These are phyloP conservation scores for Trichophyton schoenleinii DNA, from an alignment of 2,329 filamentous ascomycete species.

Conservation along the genomic window DNA sequence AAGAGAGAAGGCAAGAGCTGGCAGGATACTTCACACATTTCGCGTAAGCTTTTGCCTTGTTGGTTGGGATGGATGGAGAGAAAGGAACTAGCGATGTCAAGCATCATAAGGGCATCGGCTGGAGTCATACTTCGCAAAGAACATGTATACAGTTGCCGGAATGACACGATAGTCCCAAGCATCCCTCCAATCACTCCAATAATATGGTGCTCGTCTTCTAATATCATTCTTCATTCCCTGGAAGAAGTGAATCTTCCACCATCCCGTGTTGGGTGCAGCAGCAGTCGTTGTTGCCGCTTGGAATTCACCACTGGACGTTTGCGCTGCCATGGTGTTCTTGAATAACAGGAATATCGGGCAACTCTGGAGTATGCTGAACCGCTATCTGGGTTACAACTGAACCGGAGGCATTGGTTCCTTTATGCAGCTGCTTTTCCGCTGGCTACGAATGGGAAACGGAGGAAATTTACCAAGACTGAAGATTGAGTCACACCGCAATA, in stretches of 20 bases:
- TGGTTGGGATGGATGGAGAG: neutral
- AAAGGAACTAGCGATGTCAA: constrained; percentile 1
- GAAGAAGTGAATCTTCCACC: constrained; percentile 67
- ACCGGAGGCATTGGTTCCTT: neutral
- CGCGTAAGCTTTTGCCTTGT: constrained; percentile 9
- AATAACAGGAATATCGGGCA: neutral
- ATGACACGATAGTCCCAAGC: constrained; percentile 85
- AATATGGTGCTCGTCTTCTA: constrained; percentile 61
- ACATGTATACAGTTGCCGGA: constrained; percentile 83
- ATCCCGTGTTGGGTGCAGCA: constrained; percentile 28
- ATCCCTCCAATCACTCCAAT: constrained; percentile 70
- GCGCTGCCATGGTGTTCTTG: neutral
- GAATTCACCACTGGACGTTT: neutral
- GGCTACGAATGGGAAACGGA: neutral
- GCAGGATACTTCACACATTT: constrained; percentile 54
- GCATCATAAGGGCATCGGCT: constrained; percentile 7
- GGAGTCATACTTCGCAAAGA: constrained; percentile 68
- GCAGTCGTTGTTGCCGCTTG: constrained; percentile 11
- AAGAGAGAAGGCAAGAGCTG: constrained; percentile 75
- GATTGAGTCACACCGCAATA: neutral
- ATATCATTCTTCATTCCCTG: constrained; percentile 70
- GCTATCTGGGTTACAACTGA: neutral
- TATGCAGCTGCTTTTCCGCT: neutral
- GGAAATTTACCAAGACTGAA: neutral
- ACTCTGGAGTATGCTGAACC: too few species aligned